These are phyloP conservation scores for Ceratobasidium sp. DNA, from an alignment of 1,284 basidiomycete genomes.

Conservation along the genomic window DNA sequence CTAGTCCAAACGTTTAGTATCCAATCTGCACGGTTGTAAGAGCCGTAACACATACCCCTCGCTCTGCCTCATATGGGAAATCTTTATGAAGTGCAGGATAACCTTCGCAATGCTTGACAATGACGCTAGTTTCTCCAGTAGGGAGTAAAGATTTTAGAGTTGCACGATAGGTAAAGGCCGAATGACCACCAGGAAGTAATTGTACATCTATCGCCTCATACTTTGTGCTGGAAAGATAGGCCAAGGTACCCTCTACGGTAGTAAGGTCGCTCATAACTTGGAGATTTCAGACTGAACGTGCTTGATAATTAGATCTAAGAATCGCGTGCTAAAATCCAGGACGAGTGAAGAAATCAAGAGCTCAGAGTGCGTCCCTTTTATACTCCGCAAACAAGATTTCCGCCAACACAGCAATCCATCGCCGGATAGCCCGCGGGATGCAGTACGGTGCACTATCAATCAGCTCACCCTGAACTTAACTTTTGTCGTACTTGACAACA, in stretches of 20 bases:
- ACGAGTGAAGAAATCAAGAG: no score
- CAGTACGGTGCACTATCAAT: no score
- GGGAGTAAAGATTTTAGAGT: constrained; percentile 7
- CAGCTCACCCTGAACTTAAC: no score
- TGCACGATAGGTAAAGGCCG: constrained; percentile 23
- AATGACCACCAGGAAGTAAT: constrained; percentile 18
- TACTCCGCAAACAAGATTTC: no score
- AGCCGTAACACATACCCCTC: neutral
- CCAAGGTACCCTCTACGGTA: constrained; percentile 5
- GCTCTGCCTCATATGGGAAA: neutral
- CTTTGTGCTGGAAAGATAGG: constrained; percentile 19
- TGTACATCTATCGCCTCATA: constrained; percentile 7
- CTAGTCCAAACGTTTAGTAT: neutral
- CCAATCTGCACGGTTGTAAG: neutral
- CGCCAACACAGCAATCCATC: no score
- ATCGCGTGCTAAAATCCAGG: no score
- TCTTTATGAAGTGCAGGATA: neutral
- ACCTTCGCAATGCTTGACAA: constrained; percentile 19
- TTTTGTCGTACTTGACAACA: no score
- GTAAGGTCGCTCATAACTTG: constrained; percentile 16
- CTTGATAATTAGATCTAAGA: no score
- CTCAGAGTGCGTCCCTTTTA: no score
- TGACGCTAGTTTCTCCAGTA: constrained; percentile 16
- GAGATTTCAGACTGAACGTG: no score
- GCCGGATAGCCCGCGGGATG: no score